phyloP scores from a whole-genome alignment of 768 basidiomycete genomes.

The Sporobolomyces roseus region DNA sequence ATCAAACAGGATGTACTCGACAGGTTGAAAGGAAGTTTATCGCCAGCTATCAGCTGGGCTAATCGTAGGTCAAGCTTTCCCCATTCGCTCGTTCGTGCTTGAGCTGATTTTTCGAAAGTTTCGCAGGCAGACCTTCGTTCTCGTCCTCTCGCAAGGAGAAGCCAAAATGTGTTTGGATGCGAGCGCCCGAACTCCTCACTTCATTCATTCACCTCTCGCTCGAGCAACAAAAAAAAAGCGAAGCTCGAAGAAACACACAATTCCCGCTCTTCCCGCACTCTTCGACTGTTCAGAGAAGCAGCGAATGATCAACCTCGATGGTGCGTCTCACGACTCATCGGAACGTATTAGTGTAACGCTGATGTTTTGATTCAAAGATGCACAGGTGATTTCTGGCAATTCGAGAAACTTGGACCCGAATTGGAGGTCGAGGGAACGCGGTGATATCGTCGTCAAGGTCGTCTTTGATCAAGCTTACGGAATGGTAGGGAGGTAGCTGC shows the following conservation, averaged over 20 bases:
- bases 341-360: background rate
- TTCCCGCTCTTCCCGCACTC: background rate
- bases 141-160: too few relatives aligned
- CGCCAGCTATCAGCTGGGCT: too few relatives aligned
- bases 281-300: background rate
- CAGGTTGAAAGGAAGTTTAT: too few relatives aligned
- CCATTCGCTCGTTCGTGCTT: too few relatives aligned
- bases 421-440: background rate
- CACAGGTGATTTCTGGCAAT: conserved; percentile 8
- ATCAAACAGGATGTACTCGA: too few relatives aligned
- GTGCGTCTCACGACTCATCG: background rate
- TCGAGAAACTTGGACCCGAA: background rate
- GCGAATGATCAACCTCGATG: conserved; percentile 1
- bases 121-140: too few relatives aligned
- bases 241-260: background rate
- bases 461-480: conserved; percentile 17
- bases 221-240: background rate
- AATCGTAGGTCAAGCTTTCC: too few relatives aligned
- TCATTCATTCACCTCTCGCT: background rate
- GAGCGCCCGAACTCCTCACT: background rate
- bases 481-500: background rate
- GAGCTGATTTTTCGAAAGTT: too few relatives aligned
- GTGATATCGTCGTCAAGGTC: background rate
- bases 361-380: background rate
- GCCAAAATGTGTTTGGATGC: background rate